A percentile compares a stretch with the other conserved stretches of the same genome.
Evolutionary conservation across 2,329 filamentous ascomycete genomes (phyloP).

Genomic region (Xylariaceae sp.): DNA sequence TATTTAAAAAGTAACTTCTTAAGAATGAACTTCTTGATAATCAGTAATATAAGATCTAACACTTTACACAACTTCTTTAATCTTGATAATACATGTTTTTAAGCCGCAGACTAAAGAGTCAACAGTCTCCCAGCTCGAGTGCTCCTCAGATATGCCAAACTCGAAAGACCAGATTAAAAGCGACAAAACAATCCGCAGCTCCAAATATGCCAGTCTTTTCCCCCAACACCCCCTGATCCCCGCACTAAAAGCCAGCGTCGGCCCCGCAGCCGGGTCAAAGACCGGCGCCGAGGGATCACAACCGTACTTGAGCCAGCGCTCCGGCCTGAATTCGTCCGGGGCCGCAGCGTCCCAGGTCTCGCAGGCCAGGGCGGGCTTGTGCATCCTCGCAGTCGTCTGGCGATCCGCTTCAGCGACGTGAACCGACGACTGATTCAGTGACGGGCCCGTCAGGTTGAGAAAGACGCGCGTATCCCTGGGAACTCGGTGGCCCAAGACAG

Average conservation of each 20-base stretch:
- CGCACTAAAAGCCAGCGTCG: constrained; percentile 1
- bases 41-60: too few species aligned
- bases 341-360: constrained; percentile 1
- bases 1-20: too few species aligned
- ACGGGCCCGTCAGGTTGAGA: constrained; percentile 5
- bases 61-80: too few species aligned
- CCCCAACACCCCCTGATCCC: constrained; percentile 4
- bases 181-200: constrained; percentile 1
- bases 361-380: background rate
- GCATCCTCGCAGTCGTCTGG: background rate
- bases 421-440: background rate
- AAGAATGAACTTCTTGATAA: too few species aligned
- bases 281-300: background rate
- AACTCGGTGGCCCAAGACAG: constrained; percentile 1
- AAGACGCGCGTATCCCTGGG: constrained; percentile 1
- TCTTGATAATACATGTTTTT: too few species aligned
- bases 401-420: background rate
- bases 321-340: background rate
- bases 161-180: constrained; percentile 5
- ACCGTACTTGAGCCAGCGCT: constrained; percentile 1
- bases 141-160: background rate
- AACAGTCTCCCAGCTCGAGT: background rate
- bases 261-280: background rate
- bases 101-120: constrained; percentile 4
- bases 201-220: constrained; percentile 2